These are phyloP conservation scores for Colletotrichum eremochloae DNA, from an alignment of 2,329 filamentous ascomycete genomes.

Conservation along the genomic window DNA sequence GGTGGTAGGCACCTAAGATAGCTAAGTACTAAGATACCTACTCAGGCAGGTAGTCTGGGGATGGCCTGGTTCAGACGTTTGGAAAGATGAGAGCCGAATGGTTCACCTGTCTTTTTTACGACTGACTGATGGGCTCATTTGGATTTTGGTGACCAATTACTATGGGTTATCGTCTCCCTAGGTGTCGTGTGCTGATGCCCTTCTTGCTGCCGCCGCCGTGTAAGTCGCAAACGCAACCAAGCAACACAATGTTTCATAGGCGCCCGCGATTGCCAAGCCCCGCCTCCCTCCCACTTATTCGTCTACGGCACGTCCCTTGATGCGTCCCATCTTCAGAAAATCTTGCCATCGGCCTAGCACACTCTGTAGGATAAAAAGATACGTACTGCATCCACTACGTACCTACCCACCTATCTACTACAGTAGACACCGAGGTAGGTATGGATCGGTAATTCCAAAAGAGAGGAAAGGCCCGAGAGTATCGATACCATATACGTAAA, in stretches of 20 bases:
- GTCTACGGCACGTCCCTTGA: background rate
- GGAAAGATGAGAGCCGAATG: background rate
- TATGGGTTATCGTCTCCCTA: no score
- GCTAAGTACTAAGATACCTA: no score
- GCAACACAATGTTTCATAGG: background rate
- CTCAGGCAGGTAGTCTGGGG: no score
- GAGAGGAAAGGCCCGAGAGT: background rate
- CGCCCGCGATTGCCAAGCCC: background rate
- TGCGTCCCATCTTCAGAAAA: background rate
- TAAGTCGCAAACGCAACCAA: background rate
- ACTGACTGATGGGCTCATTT: no score
- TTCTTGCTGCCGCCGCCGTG: background rate
- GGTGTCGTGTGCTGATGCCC: background rate
- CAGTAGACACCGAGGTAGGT: no score
- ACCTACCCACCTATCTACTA: no score
- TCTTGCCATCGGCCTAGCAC: background rate
- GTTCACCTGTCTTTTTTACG: no score
- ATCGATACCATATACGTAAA: no score
- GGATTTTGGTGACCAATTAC: no score
- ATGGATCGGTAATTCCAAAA: background rate
- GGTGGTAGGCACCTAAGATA: background rate
- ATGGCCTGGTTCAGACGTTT: slow-evolving; percentile 9
- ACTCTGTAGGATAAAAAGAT: background rate
- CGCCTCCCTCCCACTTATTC: background rate
- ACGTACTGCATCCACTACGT: background rate